Base-by-base conservation (phyloP, 2,329 filamentous ascomycete genomes). In the Fonsecaea erecta region DNA sequence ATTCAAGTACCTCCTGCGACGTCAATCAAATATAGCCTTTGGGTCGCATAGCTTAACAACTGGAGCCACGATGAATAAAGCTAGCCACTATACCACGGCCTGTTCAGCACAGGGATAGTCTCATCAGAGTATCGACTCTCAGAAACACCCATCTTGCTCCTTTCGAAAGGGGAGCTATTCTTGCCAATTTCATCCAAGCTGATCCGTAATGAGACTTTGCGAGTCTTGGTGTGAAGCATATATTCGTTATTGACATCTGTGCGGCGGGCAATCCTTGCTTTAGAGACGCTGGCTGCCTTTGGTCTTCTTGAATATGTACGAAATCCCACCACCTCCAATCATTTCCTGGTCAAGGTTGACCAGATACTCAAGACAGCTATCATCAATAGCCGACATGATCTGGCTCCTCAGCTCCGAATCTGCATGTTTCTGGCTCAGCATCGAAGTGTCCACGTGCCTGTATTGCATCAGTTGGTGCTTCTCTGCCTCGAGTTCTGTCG, bases 381-480 rank as follows among this genome's bases (percentile, higher is more conserved):
- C 71, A n/a, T 66, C 65, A 24, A 72, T 62, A 11, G 46, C 62
- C 0, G 59, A 26, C 30, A 64, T 34, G 5, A 71, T 34, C 9
- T 16, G 21, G 1, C 37, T 46, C 6, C 62, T 52, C 16, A 65
- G 34, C 2, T 66, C 52, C 18, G 24, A 26, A 6, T 60, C 34
- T 34, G 34, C 60, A 2, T 37, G 54, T 12, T 64, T 18, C 28
- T 62, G 37, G 14, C 26, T 63, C 11, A 79, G 68, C 32, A 75
- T 63, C 9, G 72, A 65, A 4, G 79, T 77, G 57, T 81, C 76
- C 28, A 82, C 76, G 61, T 82, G 80, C 12, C 73, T 65, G 67
- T 80, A 82, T 28, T 78, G 76, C 48, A 80, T 76, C 24, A 82
- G 73, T 43, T 77, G 80, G 51, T 77, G 74, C 51, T 78, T 76